Evolutionary conservation across 768 basidiomycete species (phyloP).

Genomic region (Phanerochaete sordida): DNA sequence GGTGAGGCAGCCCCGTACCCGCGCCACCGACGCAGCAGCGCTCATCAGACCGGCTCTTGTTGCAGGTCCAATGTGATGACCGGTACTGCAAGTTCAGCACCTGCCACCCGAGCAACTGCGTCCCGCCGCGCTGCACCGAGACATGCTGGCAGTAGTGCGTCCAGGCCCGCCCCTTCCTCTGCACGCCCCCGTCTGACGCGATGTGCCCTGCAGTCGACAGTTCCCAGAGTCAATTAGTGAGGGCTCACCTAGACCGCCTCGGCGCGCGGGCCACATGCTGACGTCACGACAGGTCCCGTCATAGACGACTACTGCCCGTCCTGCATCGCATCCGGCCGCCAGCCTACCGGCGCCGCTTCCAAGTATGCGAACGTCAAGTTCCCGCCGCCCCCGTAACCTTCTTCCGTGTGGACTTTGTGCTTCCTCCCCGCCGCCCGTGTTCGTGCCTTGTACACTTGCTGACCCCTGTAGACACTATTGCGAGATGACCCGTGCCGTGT

Average conservation of each 20-base stretch:
- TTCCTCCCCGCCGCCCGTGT: neutral
- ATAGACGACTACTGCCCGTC: constrained; percentile 27
- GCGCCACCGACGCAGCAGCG: constrained; percentile 7
- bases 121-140: constrained; percentile 47
- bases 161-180: neutral
- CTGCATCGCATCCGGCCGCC: constrained; percentile 22
- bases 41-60: constrained; percentile 13
- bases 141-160: constrained; percentile 81
- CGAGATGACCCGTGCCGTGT: neutral
- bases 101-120: constrained; percentile 56
- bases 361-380: constrained; percentile 11
- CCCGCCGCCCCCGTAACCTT: neutral
- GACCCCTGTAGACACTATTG: neutral
- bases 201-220: constrained; percentile 46
- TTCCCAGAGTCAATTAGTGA: constrained; percentile 69
- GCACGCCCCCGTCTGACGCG: constrained; percentile 10
- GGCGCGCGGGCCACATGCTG: neutral
- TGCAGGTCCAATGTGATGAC: constrained; percentile 63
- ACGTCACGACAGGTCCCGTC: constrained; percentile 21
- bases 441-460: neutral
- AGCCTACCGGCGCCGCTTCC: constrained; percentile 13
- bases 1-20: constrained; percentile 33
- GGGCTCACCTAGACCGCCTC: constrained; percentile 22
- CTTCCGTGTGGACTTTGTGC: neutral
- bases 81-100: constrained; percentile 69